Base-by-base conservation (phyloP, 352 stramenopile species). In the Pythium sukuiense region DNA sequence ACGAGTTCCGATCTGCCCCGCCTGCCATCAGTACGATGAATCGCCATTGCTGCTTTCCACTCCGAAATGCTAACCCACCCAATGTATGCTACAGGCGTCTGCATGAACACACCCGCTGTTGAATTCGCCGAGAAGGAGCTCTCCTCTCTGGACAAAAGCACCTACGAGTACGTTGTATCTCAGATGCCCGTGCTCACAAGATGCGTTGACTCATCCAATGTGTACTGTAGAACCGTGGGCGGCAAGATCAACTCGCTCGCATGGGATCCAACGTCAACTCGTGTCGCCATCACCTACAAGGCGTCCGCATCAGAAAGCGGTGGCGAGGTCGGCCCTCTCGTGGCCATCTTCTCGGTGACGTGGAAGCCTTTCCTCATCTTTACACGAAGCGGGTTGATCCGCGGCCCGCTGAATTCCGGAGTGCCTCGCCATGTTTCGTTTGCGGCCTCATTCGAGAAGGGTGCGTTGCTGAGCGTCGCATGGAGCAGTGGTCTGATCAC, bases 281-380 rank as follows among this genome's bases (percentile, higher is more conserved):
- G 81, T n/a, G 71, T 91, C 37, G 85, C 85, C 33, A 70, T 91
- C 54, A 88, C 80, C 29, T 93, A 86, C 63, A 63, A 69, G 37
- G 52, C 63, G 46, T 54, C 64, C 52, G 57, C 55, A 49, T 11
- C 71, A 29, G 45, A 46, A 20, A 56, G 45, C 29, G 18, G 63
- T 48, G 41, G 61, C 71, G 67, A 76, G 16, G 79, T 78, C 11
- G 76, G 76, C 2, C 59, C 77, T n/a, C 74, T 93, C 3, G 79
- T 93, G 9, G 80, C 72, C 26, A 87, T 93, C 66, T 90, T 91
- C 71, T 80, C 65, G 4, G 85, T 92, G 41, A 71, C 70, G 8
- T 90, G 80, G 83, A 67, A 80, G 54, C 85, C 85, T 8, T 92
- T 89, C 65, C 70, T 93, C 26, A 91, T 91, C 62, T 89, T 93